Conservation (phyloP, 2,329 filamentous ascomycete genomes). For the Fusarium chaquense region DNA sequence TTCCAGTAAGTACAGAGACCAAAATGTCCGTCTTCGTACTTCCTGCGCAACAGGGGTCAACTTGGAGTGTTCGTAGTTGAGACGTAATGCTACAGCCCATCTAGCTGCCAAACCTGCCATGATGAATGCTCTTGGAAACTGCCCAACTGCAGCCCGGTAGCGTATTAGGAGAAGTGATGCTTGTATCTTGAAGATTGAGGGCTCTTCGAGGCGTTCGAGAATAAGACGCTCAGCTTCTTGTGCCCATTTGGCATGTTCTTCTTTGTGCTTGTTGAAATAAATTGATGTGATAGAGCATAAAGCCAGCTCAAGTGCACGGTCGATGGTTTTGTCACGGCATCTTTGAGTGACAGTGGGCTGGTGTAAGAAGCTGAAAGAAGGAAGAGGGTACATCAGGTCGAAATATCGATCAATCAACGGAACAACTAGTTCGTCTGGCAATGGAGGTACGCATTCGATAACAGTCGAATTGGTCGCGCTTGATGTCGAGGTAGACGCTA, state of each 20-base stretch:
- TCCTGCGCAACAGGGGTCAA: constrained; percentile 44
- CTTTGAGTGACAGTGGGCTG: constrained; percentile 44
- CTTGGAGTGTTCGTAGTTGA: constrained; percentile 46
- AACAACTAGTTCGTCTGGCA: constrained; percentile 39
- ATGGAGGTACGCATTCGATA: not conserved
- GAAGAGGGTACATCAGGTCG: constrained; percentile 42
- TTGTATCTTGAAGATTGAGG: constrained; percentile 48
- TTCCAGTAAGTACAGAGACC: constrained; percentile 45
- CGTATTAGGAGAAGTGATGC: constrained; percentile 45
- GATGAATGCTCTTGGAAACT: constrained; percentile 46
- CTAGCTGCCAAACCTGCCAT: constrained; percentile 46
- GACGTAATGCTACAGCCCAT: constrained; percentile 46
- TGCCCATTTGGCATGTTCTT: constrained; percentile 37
- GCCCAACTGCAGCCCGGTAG: constrained; percentile 45
- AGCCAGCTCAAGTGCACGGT: constrained; percentile 43
- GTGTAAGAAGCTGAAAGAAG: constrained; percentile 46
- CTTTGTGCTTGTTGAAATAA: constrained; percentile 37
- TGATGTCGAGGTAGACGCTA: constrained; percentile 30
- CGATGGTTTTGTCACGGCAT: constrained; percentile 46
- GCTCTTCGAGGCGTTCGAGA: constrained; percentile 43
- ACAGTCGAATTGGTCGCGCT: constrained; percentile 1
- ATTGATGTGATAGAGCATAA: constrained; percentile 45
- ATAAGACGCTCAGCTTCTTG: constrained; percentile 45
- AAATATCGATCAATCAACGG: constrained; percentile 42
- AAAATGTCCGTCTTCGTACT: constrained; percentile 45